Percentiles rank a stretch among this genome's conserved stretches.
Evolutionary conservation across 768 basidiomycete species (phyloP).

Genomic region (Russula abietina): DNA sequence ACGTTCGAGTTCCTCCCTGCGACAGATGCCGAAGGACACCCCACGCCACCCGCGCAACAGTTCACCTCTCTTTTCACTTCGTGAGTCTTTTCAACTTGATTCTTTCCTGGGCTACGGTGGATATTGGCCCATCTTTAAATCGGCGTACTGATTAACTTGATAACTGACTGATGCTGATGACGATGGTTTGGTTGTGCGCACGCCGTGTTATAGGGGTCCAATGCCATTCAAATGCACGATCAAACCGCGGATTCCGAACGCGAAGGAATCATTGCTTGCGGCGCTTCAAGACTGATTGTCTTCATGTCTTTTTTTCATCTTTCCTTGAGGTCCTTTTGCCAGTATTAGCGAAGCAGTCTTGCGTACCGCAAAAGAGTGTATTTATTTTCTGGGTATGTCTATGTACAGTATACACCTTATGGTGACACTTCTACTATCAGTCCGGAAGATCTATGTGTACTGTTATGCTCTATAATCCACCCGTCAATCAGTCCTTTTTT

Average conservation of each 20-base stretch:
- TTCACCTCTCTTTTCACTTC: background rate
- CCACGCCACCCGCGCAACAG: background rate
- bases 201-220: slow-evolving; percentile 4
- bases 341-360: background rate
- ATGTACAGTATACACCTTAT: too few species aligned
- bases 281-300: slow-evolving; percentile 5
- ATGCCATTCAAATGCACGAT: slow-evolving; percentile 15
- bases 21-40: slow-evolving; percentile 6
- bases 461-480: too few species aligned
- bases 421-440: too few species aligned
- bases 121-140: background rate
- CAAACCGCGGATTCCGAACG: slow-evolving; percentile 4
- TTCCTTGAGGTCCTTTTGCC: background rate
- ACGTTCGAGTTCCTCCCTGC: slow-evolving; percentile 15
- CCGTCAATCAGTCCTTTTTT: too few species aligned
- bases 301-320: background rate
- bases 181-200: background rate
- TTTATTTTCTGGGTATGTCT: background rate
- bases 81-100: background rate
- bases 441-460: too few species aligned
- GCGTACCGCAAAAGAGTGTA: background rate
- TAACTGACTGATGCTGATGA: background rate
- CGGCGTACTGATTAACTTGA: background rate
- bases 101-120: background rate
- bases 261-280: background rate